A percentile compares a stretch with the other conserved stretches of the same genome.
These are phyloP conservation scores for Henckelia pumila DNA, from an alignment of 257 asterid species.

Conservation along the genomic window DNA sequence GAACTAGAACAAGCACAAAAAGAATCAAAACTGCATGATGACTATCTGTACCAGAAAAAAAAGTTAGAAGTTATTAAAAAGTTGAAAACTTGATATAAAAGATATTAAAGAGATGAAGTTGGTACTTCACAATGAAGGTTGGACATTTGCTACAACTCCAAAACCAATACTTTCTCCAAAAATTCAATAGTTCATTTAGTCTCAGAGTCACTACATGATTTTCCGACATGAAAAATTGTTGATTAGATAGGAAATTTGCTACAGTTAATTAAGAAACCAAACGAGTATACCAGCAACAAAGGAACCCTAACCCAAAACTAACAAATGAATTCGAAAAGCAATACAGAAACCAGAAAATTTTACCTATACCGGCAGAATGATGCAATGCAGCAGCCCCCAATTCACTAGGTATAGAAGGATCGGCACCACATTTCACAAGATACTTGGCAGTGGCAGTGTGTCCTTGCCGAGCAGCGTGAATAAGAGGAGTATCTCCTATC, in stretches of 20 bases:
- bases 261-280: too few relatives aligned
- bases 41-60: neutral
- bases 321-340: neutral
- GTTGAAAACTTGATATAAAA: neutral
- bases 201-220: neutral
- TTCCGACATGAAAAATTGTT: neutral
- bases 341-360: slow-evolving; percentile 5
- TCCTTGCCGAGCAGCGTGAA: slow-evolving; percentile 89
- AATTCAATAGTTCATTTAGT: neutral
- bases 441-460: slow-evolving; percentile 72
- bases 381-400: slow-evolving; percentile 86
- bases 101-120: neutral
- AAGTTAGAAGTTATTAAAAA: neutral
- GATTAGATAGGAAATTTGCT: too few relatives aligned
- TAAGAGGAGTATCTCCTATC: slow-evolving; percentile 86
- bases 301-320: neutral
- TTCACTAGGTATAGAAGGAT: slow-evolving; percentile 81
- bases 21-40: neutral
- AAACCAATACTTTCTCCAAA: slow-evolving; percentile 3
- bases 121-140: neutral
- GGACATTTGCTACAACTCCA: neutral
- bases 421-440: slow-evolving; percentile 72
- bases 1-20: neutral
- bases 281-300: neutral
- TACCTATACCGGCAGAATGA: slow-evolving; percentile 86